A percentile compares a stretch with the other conserved stretches of the same genome.
These are phyloP conservation scores for Oidiodendron maius DNA, from an alignment of 495 filamentous ascomycete genomes.

Conservation along the genomic window DNA sequence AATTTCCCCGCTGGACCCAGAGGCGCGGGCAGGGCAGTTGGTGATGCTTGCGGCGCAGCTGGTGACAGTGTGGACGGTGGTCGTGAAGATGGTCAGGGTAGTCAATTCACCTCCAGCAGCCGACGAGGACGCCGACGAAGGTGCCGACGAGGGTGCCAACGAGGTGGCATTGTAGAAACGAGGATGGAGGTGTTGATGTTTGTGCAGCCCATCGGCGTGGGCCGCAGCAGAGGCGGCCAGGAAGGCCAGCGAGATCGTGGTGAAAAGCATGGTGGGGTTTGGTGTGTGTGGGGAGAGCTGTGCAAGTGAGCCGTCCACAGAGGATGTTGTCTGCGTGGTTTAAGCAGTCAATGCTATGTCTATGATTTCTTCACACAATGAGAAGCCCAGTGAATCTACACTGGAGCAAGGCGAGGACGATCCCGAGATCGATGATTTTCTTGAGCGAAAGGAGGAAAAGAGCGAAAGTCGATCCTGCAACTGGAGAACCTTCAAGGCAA, in stretches of 20 bases:
- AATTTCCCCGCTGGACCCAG: conserved; percentile 14
- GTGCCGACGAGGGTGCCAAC: too few species aligned
- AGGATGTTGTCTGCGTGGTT: conserved; percentile 7
- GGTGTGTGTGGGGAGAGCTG: conserved; percentile 1
- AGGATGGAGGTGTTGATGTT: conserved; percentile 27
- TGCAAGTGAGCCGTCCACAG: not conserved
- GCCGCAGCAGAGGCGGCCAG: conserved; percentile 42
- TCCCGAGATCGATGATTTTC: not conserved
- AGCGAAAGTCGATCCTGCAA: conserved; percentile 29
- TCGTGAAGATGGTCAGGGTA: conserved; percentile 31
- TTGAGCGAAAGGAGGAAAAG: conserved; percentile 3
- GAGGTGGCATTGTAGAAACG: conserved; percentile 11
- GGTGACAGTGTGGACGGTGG: conserved; percentile 26
- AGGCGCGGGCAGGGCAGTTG: conserved; percentile 26
- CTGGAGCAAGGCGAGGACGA: not conserved
- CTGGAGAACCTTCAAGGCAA: conserved; percentile 13
- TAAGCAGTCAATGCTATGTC: conserved; percentile 23
- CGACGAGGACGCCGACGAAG: too few species aligned
- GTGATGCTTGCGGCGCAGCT: conserved; percentile 23
- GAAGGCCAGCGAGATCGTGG: conserved; percentile 42
- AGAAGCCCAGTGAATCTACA: too few species aligned
- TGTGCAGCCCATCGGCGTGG: conserved; percentile 15
- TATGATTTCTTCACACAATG: too few species aligned
- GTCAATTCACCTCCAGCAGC: conserved; percentile 13
- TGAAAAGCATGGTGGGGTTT: conserved; percentile 27